Conservation (phyloP, 805 yeast genomes). For the Starmerella khaoyaiensis region DNA sequence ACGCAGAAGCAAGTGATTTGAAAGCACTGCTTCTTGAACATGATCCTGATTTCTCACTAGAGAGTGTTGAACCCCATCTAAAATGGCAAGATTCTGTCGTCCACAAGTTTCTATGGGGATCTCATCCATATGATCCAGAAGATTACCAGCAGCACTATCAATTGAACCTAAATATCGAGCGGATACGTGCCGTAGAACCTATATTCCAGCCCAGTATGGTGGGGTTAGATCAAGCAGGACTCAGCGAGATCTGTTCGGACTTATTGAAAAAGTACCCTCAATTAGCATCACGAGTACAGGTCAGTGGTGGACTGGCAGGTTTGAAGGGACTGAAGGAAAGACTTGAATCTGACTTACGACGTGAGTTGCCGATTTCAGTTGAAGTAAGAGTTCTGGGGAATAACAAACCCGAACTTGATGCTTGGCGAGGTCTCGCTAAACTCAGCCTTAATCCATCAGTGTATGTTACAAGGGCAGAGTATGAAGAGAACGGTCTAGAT, state of each 20-base stretch:
- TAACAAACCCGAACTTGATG: conserved; percentile 55
- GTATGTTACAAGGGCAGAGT: conserved; percentile 55
- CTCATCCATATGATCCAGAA: conserved; percentile 71
- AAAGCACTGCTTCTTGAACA: conserved; percentile 66
- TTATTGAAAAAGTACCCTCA: conserved; percentile 36
- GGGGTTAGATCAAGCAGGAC: conserved; percentile 91
- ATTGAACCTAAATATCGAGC: conserved; percentile 76
- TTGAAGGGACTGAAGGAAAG: conserved; percentile 57
- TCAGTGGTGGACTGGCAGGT: conserved; percentile 75
- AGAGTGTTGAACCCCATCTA: conserved; percentile 65
- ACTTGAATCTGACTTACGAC: conserved; percentile 52
- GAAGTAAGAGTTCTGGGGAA: conserved; percentile 52
- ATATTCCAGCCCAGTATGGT: conserved; percentile 86
- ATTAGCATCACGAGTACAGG: conserved; percentile 46
- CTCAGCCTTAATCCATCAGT: conserved; percentile 45
- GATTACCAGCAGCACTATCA: conserved; percentile 80
- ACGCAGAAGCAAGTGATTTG: conserved; percentile 30
- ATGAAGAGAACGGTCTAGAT: conserved; percentile 79
- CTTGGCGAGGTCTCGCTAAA: conserved; percentile 90
- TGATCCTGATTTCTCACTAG: conserved; percentile 77
- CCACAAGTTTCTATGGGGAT: conserved; percentile 82
- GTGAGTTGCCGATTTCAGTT: conserved; percentile 56
- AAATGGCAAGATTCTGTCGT: conserved; percentile 74
- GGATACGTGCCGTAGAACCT: conserved; percentile 85
- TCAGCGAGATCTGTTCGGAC: conserved; percentile 63